Evolutionary conservation across 1,139 yeast genomes (phyloP), one percentile per base, ranked within the genome.

Genomic region (Pichia sorboxylosa): DNA sequence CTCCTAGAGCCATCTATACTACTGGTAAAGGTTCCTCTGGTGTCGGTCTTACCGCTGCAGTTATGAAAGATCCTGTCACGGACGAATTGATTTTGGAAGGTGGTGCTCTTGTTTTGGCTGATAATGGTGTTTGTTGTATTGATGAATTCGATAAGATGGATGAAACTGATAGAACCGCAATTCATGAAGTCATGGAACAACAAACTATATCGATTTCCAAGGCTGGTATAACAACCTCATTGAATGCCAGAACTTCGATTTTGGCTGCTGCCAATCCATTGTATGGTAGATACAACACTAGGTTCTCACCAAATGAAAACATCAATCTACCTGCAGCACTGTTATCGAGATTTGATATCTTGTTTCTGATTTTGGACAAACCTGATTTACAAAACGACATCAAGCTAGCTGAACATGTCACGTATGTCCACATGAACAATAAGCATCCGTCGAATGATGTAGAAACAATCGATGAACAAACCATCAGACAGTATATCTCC

Each of bases 71-170:
- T 54, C 98, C 98, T 3, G 90, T 90, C 24, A 90, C 98, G 3
- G 98, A 90, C 57, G 98, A 92, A 58, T 85, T 90, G 94, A 85
- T 90, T 13, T 66, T 92, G 35, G 98, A 92, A 68, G 98, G 98
- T 39, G 99, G 99, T 59, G 98, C 98, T 0, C 66, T 92, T 38
- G 98, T 92, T 3, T 64, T 92, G 38, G 95, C 98, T 1, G 99
- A 92, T 59, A 87, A 90, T 52, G 99, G 99, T 55, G 80, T 92
- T 43, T 90, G 98, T 62, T 90, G 98, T 59, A 90, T 90, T 53
- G 99, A 90, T 71, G 99, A 90, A 63, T 90, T 90, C 54, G 99
- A 90, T 59, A 90, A 90, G 62, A 92, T 92, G 99, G 97, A 87
- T 54, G 99, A 92, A 55, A 61, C 71, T 39, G 98, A 92, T 58